Evolutionary conservation across 192 early-diverging fungal genomes (phyloP).

Genomic region (Dissophora globulifera): DNA sequence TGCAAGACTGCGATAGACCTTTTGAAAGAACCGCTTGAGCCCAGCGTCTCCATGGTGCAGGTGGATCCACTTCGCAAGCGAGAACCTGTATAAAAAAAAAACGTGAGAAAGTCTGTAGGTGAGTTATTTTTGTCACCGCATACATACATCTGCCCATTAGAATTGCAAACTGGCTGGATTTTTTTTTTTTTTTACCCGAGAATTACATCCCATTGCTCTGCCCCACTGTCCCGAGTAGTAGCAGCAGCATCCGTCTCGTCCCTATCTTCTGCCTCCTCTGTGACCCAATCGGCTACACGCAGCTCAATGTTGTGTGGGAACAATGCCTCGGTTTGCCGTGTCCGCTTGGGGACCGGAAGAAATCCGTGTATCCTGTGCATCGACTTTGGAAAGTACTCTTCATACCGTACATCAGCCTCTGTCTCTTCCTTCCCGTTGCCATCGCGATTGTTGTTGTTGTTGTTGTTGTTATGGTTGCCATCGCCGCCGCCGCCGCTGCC

Average conservation of each 20-base stretch:
- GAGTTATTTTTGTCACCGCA: too few species aligned
- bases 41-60: constrained; percentile 77
- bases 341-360: constrained; percentile 21
- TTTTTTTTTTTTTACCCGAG: constrained; percentile 57
- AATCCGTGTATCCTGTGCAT: constrained; percentile 30
- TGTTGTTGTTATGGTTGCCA: background rate
- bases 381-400: constrained; percentile 21
- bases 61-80: constrained; percentile 88
- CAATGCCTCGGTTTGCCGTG: background rate
- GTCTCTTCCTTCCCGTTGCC: background rate
- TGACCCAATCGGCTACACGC: constrained; percentile 68
- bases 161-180: too few species aligned
- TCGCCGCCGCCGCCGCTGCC: constrained; percentile 8
- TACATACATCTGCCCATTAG: too few species aligned
- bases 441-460: background rate
- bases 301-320: constrained; percentile 76
- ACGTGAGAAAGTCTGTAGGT: background rate
- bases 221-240: too few species aligned
- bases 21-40: constrained; percentile 72
- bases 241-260: constrained; percentile 17
- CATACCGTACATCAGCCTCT: constrained; percentile 13
- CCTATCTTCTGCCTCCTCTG: constrained; percentile 6
- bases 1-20: constrained; percentile 63
- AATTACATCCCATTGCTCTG: constrained; percentile 69
- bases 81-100: constrained; percentile 54